Base-by-base conservation (phyloP, 2,329 filamentous ascomycete species). In the Epichloe uncinata region DNA sequence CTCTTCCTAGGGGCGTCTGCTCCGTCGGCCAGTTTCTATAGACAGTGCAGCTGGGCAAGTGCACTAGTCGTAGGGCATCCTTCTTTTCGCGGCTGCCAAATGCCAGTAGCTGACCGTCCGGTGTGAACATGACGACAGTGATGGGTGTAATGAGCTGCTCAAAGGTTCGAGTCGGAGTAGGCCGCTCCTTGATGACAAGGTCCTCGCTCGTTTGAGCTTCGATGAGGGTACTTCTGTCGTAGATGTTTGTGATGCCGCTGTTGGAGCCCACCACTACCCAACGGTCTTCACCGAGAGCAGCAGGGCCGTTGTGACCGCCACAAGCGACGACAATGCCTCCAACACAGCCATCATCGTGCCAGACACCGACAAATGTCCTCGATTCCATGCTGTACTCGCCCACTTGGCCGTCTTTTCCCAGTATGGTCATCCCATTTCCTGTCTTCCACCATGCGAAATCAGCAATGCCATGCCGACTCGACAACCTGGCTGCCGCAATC, bases 11-110 rank as follows among this genome's bases (percentile, higher is more conserved):
- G 1, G 90, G 89, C 50, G 93, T 98, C 64, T 85, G 83, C 55
- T 82, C 79, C 49, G 91, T 98, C 22, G 93, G 93, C 93, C 93
- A 98, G 68, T 98, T 98, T 60, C 84, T 82, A 74, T 93, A 98
- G 18, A 97, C 87, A 1, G 89, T 95, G 66, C 89, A 95, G 57
- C 80, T 90, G 0, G 91, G 90, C 57, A 98, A 70, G 66, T 98
- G 93, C 34, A 91, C 88, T 56, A 98, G 70, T 60, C 85, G 77
- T 64, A 98, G 69, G 0, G 90, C 87, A 68, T 96, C 89, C 63
- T 84, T 84, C 75, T 95, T 95, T 76, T 85, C 85, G 54, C 79
- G 79, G 67, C 87, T 94, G 40, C 82, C 86, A 72, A 97, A 89
- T 0, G 82, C 87, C 57, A 98, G 70, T 47, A 97, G 70, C 69